These are phyloP conservation scores for Botrytis galanthina DNA, from an alignment of 2,329 filamentous ascomycete genomes.

Conservation along the genomic window DNA sequence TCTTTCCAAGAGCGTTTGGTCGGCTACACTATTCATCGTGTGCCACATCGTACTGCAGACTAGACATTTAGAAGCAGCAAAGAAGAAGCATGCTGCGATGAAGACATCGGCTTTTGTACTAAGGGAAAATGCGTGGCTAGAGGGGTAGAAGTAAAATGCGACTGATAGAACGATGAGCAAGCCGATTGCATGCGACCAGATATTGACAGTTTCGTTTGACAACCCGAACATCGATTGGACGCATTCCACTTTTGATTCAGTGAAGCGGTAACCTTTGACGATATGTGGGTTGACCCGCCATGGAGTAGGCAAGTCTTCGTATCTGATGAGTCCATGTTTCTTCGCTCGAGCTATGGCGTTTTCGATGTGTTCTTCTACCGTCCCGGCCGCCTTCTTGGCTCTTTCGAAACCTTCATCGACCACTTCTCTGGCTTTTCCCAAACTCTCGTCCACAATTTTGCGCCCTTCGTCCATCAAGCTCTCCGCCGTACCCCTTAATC, in stretches of 20 bases:
- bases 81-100: constrained; percentile 92
- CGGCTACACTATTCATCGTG: constrained; percentile 96
- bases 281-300: constrained; percentile 98
- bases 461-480: constrained; percentile 75
- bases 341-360: constrained; percentile 71
- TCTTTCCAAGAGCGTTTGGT: constrained; percentile 83
- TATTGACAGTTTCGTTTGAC: constrained; percentile 95
- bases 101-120: constrained; percentile 86
- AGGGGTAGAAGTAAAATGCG: constrained; percentile 95
- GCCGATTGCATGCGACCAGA: constrained; percentile 93
- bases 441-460: constrained; percentile 75
- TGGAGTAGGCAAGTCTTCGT: constrained; percentile 84
- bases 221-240: constrained; percentile 77
- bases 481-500: constrained; percentile 69
- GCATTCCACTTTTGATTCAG: constrained; percentile 85
- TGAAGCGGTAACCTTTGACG: constrained; percentile 86
- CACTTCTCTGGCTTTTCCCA: constrained; percentile 71
- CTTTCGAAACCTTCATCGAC: constrained; percentile 79
- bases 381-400: constrained; percentile 77
- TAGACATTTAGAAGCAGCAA: constrained; percentile 90
- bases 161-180: constrained; percentile 83
- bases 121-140: constrained; percentile 78
- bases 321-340: constrained; percentile 79
- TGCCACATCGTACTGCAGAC: constrained; percentile 97
- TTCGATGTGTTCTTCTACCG: constrained; percentile 81